Conservation (phyloP, 2,329 filamentous ascomycete species). For the Diplodia seriata region DNA sequence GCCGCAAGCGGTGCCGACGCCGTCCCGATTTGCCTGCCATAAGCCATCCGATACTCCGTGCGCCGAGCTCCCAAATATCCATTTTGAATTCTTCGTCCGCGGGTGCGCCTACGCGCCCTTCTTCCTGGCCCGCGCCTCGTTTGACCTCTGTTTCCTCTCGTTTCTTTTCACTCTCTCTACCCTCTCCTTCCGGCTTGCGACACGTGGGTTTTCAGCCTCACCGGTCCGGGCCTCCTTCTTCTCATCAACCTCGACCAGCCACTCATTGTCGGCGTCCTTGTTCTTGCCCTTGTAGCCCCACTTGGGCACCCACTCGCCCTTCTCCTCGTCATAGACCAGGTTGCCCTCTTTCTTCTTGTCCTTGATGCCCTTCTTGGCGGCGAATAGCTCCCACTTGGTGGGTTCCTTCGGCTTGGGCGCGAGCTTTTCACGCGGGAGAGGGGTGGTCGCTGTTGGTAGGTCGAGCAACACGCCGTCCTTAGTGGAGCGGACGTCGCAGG, state of each 20-base stretch:
- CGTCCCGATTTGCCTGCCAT: conserved; percentile 9
- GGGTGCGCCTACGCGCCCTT: conserved; percentile 30
- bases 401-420: conserved; percentile 80
- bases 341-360: conserved; percentile 83
- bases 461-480: conserved; percentile 75
- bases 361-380: conserved; percentile 95
- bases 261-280: conserved; percentile 81
- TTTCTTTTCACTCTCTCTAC: conserved; percentile 52
- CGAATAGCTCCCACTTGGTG: conserved; percentile 96
- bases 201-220: conserved; percentile 65
- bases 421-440: conserved; percentile 89
- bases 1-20: conserved; percentile 13
- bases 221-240: conserved; percentile 68
- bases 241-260: conserved; percentile 90
- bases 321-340: conserved; percentile 82
- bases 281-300: conserved; percentile 95
- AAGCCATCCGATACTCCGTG: conserved; percentile 30
- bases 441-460: conserved; percentile 73
- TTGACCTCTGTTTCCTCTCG: conserved; percentile 52
- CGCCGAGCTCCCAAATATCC: conserved; percentile 19
- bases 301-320: conserved; percentile 86
- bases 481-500: conserved; percentile 78
- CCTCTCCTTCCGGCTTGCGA: conserved; percentile 67
- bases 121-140: conserved; percentile 73
- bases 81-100: not conserved